Percentiles rank a stretch among this genome's conserved stretches.
Conservation (phyloP, 306 rosid genomes). For the Prinsepia uniflora region DNA sequence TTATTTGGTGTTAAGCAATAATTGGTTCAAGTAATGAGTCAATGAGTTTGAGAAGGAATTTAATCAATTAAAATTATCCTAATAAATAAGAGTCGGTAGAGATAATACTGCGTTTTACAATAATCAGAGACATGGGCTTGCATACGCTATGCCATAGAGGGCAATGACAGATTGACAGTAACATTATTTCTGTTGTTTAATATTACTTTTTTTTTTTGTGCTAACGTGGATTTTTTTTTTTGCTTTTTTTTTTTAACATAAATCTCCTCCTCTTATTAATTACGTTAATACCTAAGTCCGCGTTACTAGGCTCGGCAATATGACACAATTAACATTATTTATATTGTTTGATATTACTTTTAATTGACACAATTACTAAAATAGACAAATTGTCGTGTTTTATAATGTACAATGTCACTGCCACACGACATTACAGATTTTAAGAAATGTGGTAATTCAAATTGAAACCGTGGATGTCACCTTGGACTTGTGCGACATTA, state of each 20-base stretch:
- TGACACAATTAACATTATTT: too few relatives aligned
- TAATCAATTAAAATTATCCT: too few relatives aligned
- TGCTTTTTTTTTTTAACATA: too few relatives aligned
- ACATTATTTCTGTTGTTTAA: background rate
- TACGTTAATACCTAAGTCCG: too few relatives aligned
- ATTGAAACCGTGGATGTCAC: too few relatives aligned
- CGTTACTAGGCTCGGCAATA: too few relatives aligned
- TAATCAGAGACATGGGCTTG: background rate
- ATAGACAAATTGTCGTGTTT: background rate
- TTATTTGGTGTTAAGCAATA: background rate
- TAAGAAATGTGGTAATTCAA: background rate
- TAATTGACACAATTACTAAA: background rate
- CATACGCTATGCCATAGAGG: background rate
- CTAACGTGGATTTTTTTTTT: too few relatives aligned
- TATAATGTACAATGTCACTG: background rate
- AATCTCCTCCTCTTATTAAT: too few relatives aligned
- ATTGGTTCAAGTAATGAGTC: background rate
- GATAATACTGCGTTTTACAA: background rate
- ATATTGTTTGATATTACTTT: too few relatives aligned
- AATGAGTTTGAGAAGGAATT: background rate
- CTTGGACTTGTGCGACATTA: too few relatives aligned
- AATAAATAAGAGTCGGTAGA: background rate
- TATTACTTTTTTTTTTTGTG: too few relatives aligned
- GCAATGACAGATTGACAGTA: background rate
- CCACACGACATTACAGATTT: constrained; percentile 2